Percentiles rank a stretch among this genome's conserved stretches.
Conservation (phyloP, 2,329 filamentous ascomycete species). For the Pestalotiopsis sp. region DNA sequence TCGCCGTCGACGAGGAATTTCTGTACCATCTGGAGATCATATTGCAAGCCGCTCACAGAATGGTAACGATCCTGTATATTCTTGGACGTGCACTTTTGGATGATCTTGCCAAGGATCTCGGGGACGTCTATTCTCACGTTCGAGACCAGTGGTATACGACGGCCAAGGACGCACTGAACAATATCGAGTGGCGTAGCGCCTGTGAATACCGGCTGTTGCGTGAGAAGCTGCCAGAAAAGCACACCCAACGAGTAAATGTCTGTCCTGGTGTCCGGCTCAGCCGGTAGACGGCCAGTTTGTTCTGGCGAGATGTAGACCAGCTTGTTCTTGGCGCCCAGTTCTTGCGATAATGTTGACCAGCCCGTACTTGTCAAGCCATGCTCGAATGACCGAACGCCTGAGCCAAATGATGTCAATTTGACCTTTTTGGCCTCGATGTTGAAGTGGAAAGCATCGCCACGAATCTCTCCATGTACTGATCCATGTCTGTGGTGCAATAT, state of each 20-base stretch:
- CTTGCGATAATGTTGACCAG: constrained; percentile 80
- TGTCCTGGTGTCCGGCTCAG: constrained; percentile 86
- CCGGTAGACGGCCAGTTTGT: constrained; percentile 89
- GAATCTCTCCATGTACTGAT: constrained; percentile 86
- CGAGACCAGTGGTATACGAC: constrained; percentile 75
- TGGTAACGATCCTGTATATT: constrained; percentile 86
- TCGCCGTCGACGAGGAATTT: constrained; percentile 76
- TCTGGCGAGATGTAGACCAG: constrained; percentile 91
- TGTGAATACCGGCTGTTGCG: constrained; percentile 77
- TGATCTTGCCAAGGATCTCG: constrained; percentile 76
- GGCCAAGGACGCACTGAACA: constrained; percentile 83
- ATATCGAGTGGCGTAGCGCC: constrained; percentile 83
- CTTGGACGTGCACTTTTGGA: constrained; percentile 91
- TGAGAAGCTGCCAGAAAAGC: constrained; percentile 83
- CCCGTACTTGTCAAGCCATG: constrained; percentile 83
- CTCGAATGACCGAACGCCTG: constrained; percentile 84
- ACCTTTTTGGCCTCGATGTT: constrained; percentile 69
- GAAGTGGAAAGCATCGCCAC: constrained; percentile 89
- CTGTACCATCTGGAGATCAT: constrained; percentile 75
- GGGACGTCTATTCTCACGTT: constrained; percentile 80
- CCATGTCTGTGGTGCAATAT: constrained; percentile 87
- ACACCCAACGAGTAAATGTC: constrained; percentile 93
- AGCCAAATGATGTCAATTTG: constrained; percentile 82
- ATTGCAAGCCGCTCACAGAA: constrained; percentile 80
- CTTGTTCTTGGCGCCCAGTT: constrained; percentile 85